Evolutionary conservation across 371 early-diverging fungal species (phyloP).

Genomic region (Smittium mucronatum): DNA sequence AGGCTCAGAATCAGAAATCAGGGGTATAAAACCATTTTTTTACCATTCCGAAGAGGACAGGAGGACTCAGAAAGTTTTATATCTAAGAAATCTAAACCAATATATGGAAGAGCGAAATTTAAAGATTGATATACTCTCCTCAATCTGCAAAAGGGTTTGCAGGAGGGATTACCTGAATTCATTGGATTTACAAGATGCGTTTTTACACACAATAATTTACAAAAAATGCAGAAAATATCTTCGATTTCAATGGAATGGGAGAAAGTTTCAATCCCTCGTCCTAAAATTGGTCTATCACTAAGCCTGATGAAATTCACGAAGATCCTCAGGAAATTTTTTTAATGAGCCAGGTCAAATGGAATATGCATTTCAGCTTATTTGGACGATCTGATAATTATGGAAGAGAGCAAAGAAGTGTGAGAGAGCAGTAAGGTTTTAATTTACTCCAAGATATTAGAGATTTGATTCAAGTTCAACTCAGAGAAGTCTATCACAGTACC

Average conservation of each 20-base stretch:
- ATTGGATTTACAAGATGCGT: no score
- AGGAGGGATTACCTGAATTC: no score
- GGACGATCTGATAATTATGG: constrained; percentile 28
- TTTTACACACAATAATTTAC: no score
- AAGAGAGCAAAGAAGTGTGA: neutral
- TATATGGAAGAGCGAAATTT: no score
- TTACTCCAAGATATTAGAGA: constrained; percentile 17
- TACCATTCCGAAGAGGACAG: no score
- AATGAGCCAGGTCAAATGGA: constrained; percentile 24
- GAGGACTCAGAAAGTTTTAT: no score
- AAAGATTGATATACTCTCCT: no score
- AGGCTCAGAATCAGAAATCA: no score
- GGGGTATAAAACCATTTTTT: no score
- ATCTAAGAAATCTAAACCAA: no score
- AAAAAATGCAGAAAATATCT: no score
- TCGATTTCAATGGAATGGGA: neutral
- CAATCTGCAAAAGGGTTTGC: no score
- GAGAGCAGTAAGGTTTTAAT: constrained; percentile 17
- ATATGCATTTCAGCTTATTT: constrained; percentile 29
- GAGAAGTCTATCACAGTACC: constrained; percentile 22
- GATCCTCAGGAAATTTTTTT: constrained; percentile 26
- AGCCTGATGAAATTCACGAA: constrained; percentile 28
- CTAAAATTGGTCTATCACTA: neutral
- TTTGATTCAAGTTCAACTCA: constrained; percentile 28
- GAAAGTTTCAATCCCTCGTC: neutral